Evolutionary conservation across 345 rosid genomes (phyloP).

Genomic region (Linum lewisii): DNA sequence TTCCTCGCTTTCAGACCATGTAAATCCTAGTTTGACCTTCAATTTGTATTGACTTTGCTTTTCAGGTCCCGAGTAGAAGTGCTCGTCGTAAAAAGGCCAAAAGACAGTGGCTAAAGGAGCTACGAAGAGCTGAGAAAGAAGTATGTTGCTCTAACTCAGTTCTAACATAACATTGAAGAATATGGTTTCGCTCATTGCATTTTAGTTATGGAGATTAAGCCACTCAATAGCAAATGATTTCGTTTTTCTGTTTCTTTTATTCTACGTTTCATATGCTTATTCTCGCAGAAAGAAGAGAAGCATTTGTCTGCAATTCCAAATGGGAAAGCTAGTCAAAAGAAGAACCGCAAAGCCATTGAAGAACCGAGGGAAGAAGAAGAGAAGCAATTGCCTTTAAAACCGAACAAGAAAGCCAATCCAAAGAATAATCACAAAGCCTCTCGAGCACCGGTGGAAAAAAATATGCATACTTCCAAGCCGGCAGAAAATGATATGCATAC

Average conservation of each 20-base stretch:
- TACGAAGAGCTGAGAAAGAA: slow-evolving; percentile 44
- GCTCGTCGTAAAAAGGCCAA: slow-evolving; percentile 89
- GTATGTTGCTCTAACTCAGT: slow-evolving; percentile 17
- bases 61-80: slow-evolving; percentile 75
- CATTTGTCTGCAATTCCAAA: not conserved
- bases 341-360: not conserved
- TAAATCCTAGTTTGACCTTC: slow-evolving; percentile 1
- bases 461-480: not conserved
- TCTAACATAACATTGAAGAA: not conserved
- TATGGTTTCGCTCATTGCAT: no score
- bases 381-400: not conserved
- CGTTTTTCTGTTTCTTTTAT: no score
- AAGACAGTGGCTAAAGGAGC: slow-evolving; percentile 68
- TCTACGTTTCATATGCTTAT: not conserved
- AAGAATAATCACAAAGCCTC: not conserved
- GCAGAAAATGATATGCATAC: no score
- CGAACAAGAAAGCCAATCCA: not conserved
- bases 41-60: slow-evolving; percentile 9
- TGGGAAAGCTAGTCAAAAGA: not conserved
- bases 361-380: not conserved
- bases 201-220: no score
- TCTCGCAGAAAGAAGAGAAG: not conserved
- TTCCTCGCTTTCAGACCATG: not conserved
- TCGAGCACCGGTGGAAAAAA: not conserved
- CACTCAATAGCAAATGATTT: not conserved